These are phyloP conservation scores for Recurvomyces mirabilis DNA, from an alignment of 495 filamentous ascomycete genomes.

Conservation along the genomic window DNA sequence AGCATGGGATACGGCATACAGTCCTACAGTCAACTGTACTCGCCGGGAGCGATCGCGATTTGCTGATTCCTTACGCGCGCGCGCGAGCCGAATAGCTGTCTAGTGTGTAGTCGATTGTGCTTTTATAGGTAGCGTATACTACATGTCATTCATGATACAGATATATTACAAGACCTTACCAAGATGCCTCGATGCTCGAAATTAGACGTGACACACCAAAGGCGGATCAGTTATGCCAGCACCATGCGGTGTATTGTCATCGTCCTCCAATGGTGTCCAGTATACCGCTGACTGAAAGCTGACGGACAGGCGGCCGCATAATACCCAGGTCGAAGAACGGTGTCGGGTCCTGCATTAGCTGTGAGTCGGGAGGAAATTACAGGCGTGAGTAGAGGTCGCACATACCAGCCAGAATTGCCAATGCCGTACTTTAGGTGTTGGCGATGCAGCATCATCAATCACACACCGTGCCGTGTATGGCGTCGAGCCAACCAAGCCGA, in stretches of 20 bases:
- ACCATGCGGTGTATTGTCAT: slow-evolving; percentile 5
- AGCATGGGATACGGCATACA: too few species aligned
- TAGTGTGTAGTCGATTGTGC: too few species aligned
- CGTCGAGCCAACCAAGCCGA: slow-evolving; percentile 1
- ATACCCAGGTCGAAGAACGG: slow-evolving; percentile 6
- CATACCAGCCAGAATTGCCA: slow-evolving; percentile 12
- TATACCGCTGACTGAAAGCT: neutral
- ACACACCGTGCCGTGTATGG: slow-evolving; percentile 6
- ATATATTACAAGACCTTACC: too few species aligned
- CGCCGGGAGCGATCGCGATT: too few species aligned
- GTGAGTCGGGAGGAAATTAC: neutral
- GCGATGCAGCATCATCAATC: slow-evolving; percentile 1
- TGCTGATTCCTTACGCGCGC: too few species aligned
- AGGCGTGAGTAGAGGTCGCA: neutral
- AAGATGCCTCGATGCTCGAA: too few species aligned
- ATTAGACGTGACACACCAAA: too few species aligned
- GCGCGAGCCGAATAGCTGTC: too few species aligned
- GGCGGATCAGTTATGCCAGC: too few species aligned
- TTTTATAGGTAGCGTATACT: too few species aligned
- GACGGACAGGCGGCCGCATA: neutral
- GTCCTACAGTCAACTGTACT: too few species aligned
- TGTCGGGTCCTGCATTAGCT: neutral
- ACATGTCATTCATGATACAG: too few species aligned
- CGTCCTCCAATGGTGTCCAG: slow-evolving; percentile 6
- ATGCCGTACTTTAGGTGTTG: neutral